A percentile compares a stretch with the other conserved stretches of the same genome.
These are phyloP conservation scores for Aureobasidium musti DNA, from an alignment of 2,329 filamentous ascomycete genomes.

Conservation along the genomic window DNA sequence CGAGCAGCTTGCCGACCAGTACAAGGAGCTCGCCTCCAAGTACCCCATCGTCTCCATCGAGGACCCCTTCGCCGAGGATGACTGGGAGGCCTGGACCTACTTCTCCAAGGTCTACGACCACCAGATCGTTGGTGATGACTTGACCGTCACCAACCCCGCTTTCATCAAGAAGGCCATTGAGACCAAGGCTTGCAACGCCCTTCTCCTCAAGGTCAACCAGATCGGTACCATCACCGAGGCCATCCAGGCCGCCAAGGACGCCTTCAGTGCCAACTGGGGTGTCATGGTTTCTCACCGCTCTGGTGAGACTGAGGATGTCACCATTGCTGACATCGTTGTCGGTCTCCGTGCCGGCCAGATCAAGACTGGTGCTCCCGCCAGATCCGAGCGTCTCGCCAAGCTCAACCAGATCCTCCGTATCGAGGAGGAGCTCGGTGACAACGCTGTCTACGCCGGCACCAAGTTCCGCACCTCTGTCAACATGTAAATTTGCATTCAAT, in stretches of 20 bases:
- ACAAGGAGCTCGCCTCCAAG: slow-evolving; percentile 84
- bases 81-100: slow-evolving; percentile 99
- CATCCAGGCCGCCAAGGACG: slow-evolving; percentile 98
- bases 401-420: slow-evolving; percentile 99
- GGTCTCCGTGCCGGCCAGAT: slow-evolving; percentile 97
- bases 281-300: slow-evolving; percentile 99
- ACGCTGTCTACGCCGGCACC: slow-evolving; percentile 82
- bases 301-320: slow-evolving; percentile 99
- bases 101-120: slow-evolving; percentile 99
- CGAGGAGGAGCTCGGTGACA: slow-evolving; percentile 94
- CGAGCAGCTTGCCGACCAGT: slow-evolving; percentile 91
- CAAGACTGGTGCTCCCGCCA: slow-evolving; percentile 95
- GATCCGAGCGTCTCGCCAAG: slow-evolving; percentile 98
- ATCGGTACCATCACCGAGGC: slow-evolving; percentile 98
- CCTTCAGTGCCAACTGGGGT: slow-evolving; percentile 92
- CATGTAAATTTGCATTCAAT: slow-evolving; percentile 60
- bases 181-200: slow-evolving; percentile 96
- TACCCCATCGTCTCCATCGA: slow-evolving; percentile 99
- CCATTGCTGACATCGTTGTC: slow-evolving; percentile 96
- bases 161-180: slow-evolving; percentile 99
- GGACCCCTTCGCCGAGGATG: slow-evolving; percentile 98
- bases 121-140: slow-evolving; percentile 97
- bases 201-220: slow-evolving; percentile 99
- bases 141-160: slow-evolving; percentile 98
- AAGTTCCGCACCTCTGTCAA: slow-evolving; percentile 92